These are phyloP conservation scores for Colletotrichum lentis DNA, from an alignment of 2,329 filamentous ascomycete species.

Conservation along the genomic window DNA sequence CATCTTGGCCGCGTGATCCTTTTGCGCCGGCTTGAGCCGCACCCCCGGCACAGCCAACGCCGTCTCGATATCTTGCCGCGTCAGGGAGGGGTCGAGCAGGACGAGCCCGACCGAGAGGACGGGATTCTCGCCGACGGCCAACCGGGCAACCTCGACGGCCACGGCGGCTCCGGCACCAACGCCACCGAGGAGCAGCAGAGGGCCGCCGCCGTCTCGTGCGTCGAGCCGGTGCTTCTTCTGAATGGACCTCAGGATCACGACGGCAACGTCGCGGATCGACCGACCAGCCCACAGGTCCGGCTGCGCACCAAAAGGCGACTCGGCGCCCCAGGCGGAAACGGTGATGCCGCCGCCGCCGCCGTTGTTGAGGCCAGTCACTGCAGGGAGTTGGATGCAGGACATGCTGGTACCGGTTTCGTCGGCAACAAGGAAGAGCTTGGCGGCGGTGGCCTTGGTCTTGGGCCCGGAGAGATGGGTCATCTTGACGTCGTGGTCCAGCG, in stretches of 20 bases:
- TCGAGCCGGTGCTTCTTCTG: no score
- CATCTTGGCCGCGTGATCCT: not conserved
- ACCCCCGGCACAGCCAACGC: not conserved
- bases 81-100: not conserved
- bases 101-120: not conserved
- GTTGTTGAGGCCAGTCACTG: not conserved
- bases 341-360: not conserved
- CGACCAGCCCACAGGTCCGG: not conserved
- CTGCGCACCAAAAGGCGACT: not conserved
- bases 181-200: not conserved
- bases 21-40: not conserved
- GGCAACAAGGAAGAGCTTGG: not conserved
- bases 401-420: not conserved
- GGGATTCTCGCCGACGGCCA: not conserved
- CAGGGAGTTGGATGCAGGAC: not conserved
- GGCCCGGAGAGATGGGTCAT: not conserved
- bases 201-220: no score
- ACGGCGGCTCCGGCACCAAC: not conserved
- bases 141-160: not conserved
- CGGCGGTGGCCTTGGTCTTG: not conserved
- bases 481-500: not conserved
- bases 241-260: not conserved
- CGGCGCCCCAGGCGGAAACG: not conserved
- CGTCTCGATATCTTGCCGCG: not conserved
- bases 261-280: not conserved